Base-by-base conservation (phyloP, 768 basidiomycete species). In the Rhizopogon rudus region DNA sequence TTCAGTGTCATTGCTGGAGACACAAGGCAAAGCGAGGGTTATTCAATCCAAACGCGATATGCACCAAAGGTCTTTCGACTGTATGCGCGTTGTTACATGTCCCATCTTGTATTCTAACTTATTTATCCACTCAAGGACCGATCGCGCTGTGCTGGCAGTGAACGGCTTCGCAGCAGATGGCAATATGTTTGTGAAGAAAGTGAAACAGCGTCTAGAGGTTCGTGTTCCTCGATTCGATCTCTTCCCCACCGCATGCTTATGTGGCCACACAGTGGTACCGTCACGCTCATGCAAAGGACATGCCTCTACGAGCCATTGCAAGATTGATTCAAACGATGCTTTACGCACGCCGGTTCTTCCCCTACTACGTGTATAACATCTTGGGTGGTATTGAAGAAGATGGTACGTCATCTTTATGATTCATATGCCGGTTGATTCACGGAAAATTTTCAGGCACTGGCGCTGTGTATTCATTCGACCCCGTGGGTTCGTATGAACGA, bases 381-480 rank as follows among this genome's bases (percentile, higher is more conserved):
- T 84, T 98, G 35, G 92, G 93, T 51, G 94, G 94, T 43, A 92
- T 97, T 59, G 94, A 98, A 70, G 94, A 94, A 67, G 94, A 97
- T 68, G 94, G 94, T 94, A 65, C 62, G 88, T 79, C 52, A 17
- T 41, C 7, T 31, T 31, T 14, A 7, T 33, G 4, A 42, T 31
- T 3, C 40, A 5, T 39, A 17, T 33, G 7, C 20, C 40, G n/a
- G 40, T 43, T 49, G 40, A 51, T 40, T 60, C 66, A 44, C 35
- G 40, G 33, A 46, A 5, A 12, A 28, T 44, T 28, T 39, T 3
- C 67, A 96, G 93, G 95, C 10, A 84, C 91, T 39, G 97, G 97
- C 51, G 93, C 96, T 9, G 95, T 99, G 31, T 99, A 99, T 79
- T 98, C 96, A n/a, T 99, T 97, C 71, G 97, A 99, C 73, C 97